Base-by-base conservation (phyloP, 805 yeast species). In the Myxozyma neotropica region DNA sequence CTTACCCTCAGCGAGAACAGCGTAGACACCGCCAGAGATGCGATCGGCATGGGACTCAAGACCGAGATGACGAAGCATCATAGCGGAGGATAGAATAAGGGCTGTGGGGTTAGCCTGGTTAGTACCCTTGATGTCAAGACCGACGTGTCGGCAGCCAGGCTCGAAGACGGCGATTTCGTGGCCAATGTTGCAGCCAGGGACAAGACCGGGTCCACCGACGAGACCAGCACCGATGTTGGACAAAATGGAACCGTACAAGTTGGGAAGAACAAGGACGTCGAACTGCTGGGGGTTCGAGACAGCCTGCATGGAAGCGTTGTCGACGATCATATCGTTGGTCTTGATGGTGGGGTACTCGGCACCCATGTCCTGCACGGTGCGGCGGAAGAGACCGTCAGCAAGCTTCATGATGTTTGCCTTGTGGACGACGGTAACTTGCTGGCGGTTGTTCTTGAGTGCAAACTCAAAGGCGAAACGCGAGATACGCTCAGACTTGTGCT, bases 241-340 rank as follows among this genome's bases (percentile, higher is more conserved):
- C 73, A 93, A 80, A 73, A 93, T 93, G 73, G 97, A 88, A 80
- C 99, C 99, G 83, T 93, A 93, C 80, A 93, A 83, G 83, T 94
- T 92, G 69, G 99, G 99, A 67, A 97, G 90, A 66, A 94, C 98
- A 79, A 93, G 83, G 58, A 94, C 97, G 75, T 94, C 98, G 73
- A 93, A 93, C 81, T 93, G 98, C 78, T 93, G 96, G 69, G 98
- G 98, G 78, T 87, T 83, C 60, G 98, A 92, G 66, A 93, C 99
- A 61, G 97, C 97, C 81, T 93, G 98, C 99, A 93, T 94, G 63
- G 97, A 90, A 64, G 98, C 97, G 75, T 93, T 93, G 79, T 93
- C 99, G 70, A 93, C 98, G 78, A 93, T 94, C 84, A 94, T 89
- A 77, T 92, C 96, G 76, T 85, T 86, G 69, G 86, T 89, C 64